phyloP scores from a whole-genome alignment of 2,329 filamentous ascomycete genomes.

The Dothideomycetes sp. region DNA sequence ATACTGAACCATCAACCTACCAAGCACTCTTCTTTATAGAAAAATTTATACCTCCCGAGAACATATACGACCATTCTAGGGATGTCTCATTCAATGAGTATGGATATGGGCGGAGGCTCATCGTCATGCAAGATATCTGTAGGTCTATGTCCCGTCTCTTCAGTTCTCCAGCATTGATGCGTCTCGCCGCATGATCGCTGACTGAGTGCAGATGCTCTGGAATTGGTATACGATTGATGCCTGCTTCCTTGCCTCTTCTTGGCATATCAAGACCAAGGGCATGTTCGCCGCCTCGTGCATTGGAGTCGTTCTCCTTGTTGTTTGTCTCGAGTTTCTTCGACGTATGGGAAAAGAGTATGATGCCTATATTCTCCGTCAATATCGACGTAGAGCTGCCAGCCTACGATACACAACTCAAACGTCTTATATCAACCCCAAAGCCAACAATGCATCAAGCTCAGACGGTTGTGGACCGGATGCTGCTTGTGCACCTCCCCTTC shows the following conservation, averaged over 20 bases:
- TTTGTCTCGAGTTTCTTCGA: conserved; percentile 63
- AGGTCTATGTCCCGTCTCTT: conserved; percentile 6
- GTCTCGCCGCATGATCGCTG: too few species aligned
- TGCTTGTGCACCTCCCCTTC: conserved; percentile 41
- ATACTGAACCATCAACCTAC: too few species aligned
- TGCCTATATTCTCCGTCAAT: conserved; percentile 40
- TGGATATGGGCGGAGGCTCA: not conserved
- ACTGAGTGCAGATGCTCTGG: conserved; percentile 61
- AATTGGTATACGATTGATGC: conserved; percentile 66
- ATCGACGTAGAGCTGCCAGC: not conserved
- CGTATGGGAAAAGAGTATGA: conserved; percentile 66
- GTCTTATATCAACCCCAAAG: not conserved
- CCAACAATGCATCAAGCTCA: not conserved
- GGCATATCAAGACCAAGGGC: conserved; percentile 59
- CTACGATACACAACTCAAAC: not conserved
- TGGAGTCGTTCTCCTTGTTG: conserved; percentile 64
- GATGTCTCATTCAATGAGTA: conserved; percentile 5
- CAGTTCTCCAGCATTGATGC: not conserved
- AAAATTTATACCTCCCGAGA: too few species aligned
- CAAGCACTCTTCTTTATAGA: too few species aligned
- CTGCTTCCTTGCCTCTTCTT: conserved; percentile 60
- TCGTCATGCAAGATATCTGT: conserved; percentile 32
- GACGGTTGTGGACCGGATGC: conserved; percentile 8
- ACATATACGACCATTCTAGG: too few species aligned
- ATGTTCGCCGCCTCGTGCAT: conserved; percentile 77